These are phyloP conservation scores for Hypoxylon sp. DNA, from an alignment of 2,329 filamentous ascomycete species.

Conservation along the genomic window DNA sequence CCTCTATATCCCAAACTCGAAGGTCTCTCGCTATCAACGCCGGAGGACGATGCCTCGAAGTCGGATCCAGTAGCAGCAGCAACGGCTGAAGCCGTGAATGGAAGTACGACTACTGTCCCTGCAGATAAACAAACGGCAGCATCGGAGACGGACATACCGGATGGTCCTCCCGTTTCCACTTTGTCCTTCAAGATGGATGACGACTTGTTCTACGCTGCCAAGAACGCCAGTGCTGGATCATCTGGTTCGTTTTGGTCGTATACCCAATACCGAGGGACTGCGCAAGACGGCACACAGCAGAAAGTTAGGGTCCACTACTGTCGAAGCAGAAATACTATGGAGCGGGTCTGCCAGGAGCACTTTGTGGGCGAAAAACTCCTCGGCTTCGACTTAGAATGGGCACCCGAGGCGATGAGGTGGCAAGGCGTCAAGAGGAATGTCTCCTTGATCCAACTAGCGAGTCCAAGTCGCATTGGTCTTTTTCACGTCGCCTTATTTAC, in stretches of 20 bases:
- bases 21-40: constrained; percentile 5
- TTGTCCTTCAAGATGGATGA: constrained; percentile 63
- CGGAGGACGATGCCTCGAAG: constrained; percentile 9
- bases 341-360: constrained; percentile 72
- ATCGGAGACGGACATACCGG: constrained; percentile 26
- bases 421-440: constrained; percentile 75
- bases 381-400: constrained; percentile 95
- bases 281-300: constrained; percentile 58
- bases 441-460: constrained; percentile 86
- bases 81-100: constrained; percentile 3
- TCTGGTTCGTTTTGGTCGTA: constrained; percentile 76
- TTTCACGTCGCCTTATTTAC: constrained; percentile 82
- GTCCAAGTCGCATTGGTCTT: constrained; percentile 79
- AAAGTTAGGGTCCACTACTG: constrained; percentile 83
- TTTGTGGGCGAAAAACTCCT: constrained; percentile 79
- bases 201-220: constrained; percentile 63
- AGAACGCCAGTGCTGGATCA: constrained; percentile 59
- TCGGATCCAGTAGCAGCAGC: background rate
- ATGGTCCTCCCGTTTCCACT: constrained; percentile 55
- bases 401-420: constrained; percentile 61
- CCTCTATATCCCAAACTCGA: constrained; percentile 21
- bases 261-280: constrained; percentile 71
- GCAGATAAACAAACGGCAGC: constrained; percentile 30
- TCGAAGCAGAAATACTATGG: constrained; percentile 73
- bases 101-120: constrained; percentile 7